phyloP scores from a whole-genome alignment of 2,329 filamentous ascomycete genomes.

The Orbilia oligospora region DNA sequence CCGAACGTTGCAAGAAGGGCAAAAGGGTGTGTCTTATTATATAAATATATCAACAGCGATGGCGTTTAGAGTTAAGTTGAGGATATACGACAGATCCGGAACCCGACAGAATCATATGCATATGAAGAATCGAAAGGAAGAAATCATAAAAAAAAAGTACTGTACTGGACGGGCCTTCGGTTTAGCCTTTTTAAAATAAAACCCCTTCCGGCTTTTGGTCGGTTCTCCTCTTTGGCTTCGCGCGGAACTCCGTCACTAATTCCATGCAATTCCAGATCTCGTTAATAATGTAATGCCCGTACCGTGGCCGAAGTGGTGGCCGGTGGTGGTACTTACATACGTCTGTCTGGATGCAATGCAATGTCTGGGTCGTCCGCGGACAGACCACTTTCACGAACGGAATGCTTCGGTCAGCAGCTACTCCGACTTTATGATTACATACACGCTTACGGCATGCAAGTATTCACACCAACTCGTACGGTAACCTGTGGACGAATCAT shows the following conservation, averaged over 20 bases:
- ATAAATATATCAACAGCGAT: conserved; percentile 26
- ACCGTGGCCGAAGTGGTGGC: not conserved
- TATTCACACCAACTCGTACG: conserved; percentile 5
- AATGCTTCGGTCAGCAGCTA: conserved; percentile 46
- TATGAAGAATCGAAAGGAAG: not conserved
- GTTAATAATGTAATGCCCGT: conserved; percentile 19
- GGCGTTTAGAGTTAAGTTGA: not conserved
- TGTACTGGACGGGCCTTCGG: conserved; percentile 11
- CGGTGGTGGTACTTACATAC: not conserved
- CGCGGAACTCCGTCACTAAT: conserved; percentile 59
- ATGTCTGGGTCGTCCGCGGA: conserved; percentile 35
- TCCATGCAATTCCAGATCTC: conserved; percentile 42
- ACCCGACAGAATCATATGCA: conserved; percentile 31
- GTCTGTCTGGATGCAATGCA: not conserved
- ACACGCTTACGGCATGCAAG: conserved; percentile 58
- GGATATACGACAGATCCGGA: conserved; percentile 53
- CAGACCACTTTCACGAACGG: conserved; percentile 44
- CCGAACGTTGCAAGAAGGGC: not conserved
- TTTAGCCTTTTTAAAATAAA: conserved; percentile 38
- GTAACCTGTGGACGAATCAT: conserved; percentile 1
- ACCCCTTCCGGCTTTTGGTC: conserved; percentile 6
- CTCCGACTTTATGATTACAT: conserved; percentile 56
- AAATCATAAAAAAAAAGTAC: conserved; percentile 5
- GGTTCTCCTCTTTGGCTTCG: conserved; percentile 9
- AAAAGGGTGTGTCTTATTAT: not conserved